Base-by-base conservation (phyloP, 2,329 filamentous ascomycete species). In the Chaetomiaceae sp. region DNA sequence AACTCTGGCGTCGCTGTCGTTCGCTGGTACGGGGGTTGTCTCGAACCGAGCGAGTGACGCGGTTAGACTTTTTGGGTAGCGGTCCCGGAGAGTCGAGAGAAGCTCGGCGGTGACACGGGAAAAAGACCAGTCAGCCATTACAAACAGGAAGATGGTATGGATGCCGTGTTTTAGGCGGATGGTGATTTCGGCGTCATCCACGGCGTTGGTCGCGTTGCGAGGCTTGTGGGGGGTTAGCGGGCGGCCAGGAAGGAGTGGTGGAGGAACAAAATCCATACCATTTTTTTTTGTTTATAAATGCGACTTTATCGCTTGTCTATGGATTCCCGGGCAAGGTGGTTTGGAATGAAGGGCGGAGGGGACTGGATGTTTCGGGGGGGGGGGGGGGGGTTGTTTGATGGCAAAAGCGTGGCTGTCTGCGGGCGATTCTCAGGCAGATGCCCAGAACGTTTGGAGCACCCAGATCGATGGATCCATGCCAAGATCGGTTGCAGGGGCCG, bases 111-210 rank as follows among this genome's bases (percentile, higher is more conserved):
- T 81, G 52, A 87, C 70, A 1, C 72, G 67, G 14, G 73, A 68
- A 61, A 89, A 80, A 10, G 81, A 67, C 34, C 76, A 75, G 13
- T 76, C 69, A 5, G 81, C 70, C 34, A 81, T 76, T 40, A 85
- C 75, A 55, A 86, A 83, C 51, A 90, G 73, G 60, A 87, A 80
- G 57, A 89, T 74, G 4, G 85, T 90, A 60, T 83, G 79, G 51
- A 81, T 80, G 63, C 85, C 82, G 65, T 86, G 78, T 67, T 89
- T 89, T 70, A 91, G 82, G 53, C 83, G 78, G 49, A 91, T 70
- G 9, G 85, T 87, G 60, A 80, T 74, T 58, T 77, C 72, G n/a
- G 74, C 69, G 39, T 81, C 74, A 53, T 60, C 58, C 27, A 44
- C 41, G 13, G 41, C 17, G 25, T 50, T 44, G 48, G 40, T 20